Conservation (phyloP, 164 flowering plant genomes). For the Berberis thunbergii region DNA sequence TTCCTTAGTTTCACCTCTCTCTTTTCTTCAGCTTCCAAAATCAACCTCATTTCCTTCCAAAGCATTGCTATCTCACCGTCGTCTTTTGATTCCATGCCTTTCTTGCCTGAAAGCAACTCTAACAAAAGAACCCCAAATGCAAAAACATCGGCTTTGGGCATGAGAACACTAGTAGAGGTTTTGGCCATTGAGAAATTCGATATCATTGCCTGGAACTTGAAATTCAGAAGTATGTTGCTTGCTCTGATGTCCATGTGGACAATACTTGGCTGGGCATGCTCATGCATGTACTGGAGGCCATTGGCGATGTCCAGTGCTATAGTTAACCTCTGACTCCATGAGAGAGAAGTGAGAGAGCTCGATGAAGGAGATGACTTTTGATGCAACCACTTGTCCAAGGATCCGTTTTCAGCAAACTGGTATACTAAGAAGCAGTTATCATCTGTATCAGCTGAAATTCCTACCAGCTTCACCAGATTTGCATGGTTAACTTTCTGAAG, state of each 20-base stretch:
- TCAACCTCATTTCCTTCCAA: conserved; percentile 34
- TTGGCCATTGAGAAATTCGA: conserved; percentile 48
- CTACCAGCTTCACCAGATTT: conserved; percentile 51
- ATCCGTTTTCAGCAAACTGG: conserved; percentile 63
- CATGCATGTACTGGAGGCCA: conserved; percentile 31
- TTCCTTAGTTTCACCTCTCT: conserved; percentile 36
- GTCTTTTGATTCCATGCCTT: conserved; percentile 35
- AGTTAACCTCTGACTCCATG: conserved; percentile 23
- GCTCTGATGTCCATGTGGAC: conserved; percentile 29
- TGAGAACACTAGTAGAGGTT: conserved; percentile 19
- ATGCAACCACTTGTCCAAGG: conserved; percentile 46
- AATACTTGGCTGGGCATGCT: conserved; percentile 29
- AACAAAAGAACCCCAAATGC: conserved; percentile 54
- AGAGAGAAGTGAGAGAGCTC: conserved; percentile 18
- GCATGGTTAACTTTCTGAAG: conserved; percentile 60
- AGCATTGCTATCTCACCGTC: conserved; percentile 38
- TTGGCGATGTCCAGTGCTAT: conserved; percentile 51
- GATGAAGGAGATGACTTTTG: conserved; percentile 25
- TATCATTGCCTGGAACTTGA: conserved; percentile 51
- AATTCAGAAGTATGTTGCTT: conserved; percentile 23
- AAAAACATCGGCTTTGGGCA: conserved; percentile 52
- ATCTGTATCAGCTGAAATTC: conserved; percentile 31
- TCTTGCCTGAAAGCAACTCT: conserved; percentile 61
- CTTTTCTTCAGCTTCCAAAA: conserved; percentile 37
- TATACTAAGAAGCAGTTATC: conserved; percentile 45